Evolutionary conservation across 345 rosid species (phyloP).

Genomic region (Excoecaria cochinchinensis): DNA sequence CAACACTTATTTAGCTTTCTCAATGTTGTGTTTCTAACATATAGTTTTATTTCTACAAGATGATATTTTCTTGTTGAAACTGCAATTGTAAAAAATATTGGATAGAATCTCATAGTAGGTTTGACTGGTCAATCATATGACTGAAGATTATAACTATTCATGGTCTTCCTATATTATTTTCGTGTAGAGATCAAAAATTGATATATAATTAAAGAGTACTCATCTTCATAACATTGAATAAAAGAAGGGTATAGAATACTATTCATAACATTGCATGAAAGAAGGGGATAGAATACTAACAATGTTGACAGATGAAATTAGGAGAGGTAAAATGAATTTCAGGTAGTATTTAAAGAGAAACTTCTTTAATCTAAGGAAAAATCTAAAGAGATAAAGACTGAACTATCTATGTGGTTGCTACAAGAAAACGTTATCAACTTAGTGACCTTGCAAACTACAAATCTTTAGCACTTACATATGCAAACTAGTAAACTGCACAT

Average conservation of each 20-base stretch:
- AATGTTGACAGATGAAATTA: neutral
- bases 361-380: neutral
- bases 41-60: neutral
- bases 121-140: neutral
- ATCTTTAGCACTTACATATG: neutral
- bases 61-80: conserved; percentile 4
- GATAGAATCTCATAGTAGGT: neutral
- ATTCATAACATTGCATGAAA: neutral
- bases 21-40: neutral
- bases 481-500: neutral
- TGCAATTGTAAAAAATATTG: neutral
- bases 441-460: neutral
- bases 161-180: neutral
- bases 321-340: neutral
- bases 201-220: no score
- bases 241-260: no score
- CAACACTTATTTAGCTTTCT: neutral
- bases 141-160: neutral
- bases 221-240: neutral
- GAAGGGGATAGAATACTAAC: neutral
- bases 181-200: no score
- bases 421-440: neutral
- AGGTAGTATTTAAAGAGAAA: neutral
- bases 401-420: neutral
- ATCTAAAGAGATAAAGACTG: neutral